phyloP scores from a whole-genome alignment of 768 basidiomycete genomes.

The Lactarius indigo region DNA sequence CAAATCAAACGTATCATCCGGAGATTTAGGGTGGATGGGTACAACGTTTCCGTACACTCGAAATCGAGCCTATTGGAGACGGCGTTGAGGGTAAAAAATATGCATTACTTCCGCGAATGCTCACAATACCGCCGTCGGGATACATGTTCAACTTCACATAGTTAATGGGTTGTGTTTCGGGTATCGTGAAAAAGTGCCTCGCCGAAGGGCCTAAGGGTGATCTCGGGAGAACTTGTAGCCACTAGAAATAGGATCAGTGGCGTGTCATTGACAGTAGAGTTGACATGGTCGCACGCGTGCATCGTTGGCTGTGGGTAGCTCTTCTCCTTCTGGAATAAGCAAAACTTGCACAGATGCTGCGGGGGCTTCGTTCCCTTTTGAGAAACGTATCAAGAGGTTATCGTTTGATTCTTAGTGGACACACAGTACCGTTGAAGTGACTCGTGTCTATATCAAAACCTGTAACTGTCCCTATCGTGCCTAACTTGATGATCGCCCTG shows the following conservation, averaged over 20 bases:
- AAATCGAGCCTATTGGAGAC: conserved; percentile 70
- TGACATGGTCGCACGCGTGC: conserved; percentile 43
- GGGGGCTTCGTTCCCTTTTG: conserved; percentile 85
- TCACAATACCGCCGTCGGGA: conserved; percentile 95
- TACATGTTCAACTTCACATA: conserved; percentile 93
- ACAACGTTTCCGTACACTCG: conserved; percentile 81
- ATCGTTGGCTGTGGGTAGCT: conserved; percentile 43
- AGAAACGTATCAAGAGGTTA: neutral
- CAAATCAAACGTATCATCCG: conserved; percentile 63
- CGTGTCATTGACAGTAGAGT: neutral
- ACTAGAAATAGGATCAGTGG: conserved; percentile 43
- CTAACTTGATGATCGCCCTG: conserved; percentile 90
- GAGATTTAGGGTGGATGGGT: conserved; percentile 54
- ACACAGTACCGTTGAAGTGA: conserved; percentile 76
- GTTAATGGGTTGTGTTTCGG: conserved; percentile 50
- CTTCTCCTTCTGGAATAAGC: conserved; percentile 39
- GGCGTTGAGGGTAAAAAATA: conserved; percentile 10
- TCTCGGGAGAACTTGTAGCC: conserved; percentile 75
- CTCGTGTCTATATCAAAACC: conserved; percentile 95
- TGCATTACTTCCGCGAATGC: conserved; percentile 30
- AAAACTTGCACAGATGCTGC: conserved; percentile 70
- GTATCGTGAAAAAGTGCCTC: conserved; percentile 83
- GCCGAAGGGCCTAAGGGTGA: conserved; percentile 76
- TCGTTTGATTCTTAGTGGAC: conserved; percentile 7
- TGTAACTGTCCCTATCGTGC: conserved; percentile 63